phyloP scores from a whole-genome alignment of 345 rosid genomes.

The Zanthoxylum bungeanum region DNA sequence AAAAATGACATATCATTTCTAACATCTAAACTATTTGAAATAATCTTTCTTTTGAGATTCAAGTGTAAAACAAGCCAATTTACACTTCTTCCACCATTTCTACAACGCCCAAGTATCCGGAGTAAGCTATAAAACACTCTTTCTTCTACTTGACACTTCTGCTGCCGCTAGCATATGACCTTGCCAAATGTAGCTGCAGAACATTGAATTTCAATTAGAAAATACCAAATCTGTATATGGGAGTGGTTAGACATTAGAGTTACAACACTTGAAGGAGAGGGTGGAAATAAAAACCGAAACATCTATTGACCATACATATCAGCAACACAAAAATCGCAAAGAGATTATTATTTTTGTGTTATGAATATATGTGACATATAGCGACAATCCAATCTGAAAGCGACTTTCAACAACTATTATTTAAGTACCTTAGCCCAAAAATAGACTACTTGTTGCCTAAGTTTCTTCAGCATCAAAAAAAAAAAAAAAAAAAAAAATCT shows the following conservation, averaged over 20 bases:
- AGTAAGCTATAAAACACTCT: neutral
- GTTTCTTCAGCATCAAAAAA: neutral
- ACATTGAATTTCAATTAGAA: neutral
- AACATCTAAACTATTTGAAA: too few species aligned
- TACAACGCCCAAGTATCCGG: neutral
- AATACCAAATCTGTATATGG: neutral
- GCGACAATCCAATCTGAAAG: neutral
- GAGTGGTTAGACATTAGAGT: neutral
- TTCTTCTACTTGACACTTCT: neutral
- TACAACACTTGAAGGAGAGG: neutral
- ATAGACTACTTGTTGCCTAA: neutral
- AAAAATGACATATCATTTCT: too few species aligned
- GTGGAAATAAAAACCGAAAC: neutral
- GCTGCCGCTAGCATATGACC: neutral
- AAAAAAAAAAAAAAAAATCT: neutral
- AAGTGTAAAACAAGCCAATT: neutral
- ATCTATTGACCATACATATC: neutral
- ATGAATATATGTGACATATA: neutral
- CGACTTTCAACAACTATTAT: neutral
- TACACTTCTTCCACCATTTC: too few species aligned
- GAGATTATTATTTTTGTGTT: neutral
- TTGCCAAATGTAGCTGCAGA: neutral
- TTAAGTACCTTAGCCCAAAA: neutral
- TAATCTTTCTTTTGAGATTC: too few species aligned
- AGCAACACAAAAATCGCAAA: neutral